Evolutionary conservation across 768 basidiomycete genomes (phyloP), one percentile per base, ranked within the genome.

Genomic region (Daedaleopsis nitida): DNA sequence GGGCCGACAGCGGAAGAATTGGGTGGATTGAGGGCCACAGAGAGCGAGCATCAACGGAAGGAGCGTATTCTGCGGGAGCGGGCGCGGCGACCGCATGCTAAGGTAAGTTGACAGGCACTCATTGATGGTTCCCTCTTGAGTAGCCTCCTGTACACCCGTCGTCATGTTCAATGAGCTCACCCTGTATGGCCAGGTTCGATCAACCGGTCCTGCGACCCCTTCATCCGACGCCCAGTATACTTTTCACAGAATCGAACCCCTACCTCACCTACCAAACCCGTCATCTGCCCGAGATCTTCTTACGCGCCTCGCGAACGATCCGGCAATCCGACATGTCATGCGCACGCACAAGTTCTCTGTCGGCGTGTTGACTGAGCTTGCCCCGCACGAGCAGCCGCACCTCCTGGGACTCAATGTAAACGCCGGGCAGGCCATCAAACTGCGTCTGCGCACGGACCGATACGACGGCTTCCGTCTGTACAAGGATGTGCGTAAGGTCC

Each of bases 381-480:
- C 89, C 16, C 90, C 90, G 0, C 89, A 89, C 59, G 89, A 91
- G 68, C 81, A 87, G 59, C 89, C 89, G 24, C 58, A 83, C 32
- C 72, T 92, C 11, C 78, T 90, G 3, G 91, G 91, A 0, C 77
- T 90, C 42, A 92, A 92, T 66, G 80, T 81, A 51, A 84, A 84
- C 52, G 77, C 72, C 0, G 89, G 90, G 0, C 75, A 84, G 65
- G 73, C 78, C 21, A 89, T 92, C 65, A 87, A 86, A 68, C 74
- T 92, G 3, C 83, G 89, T 17, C 68, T 92, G 51, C 77, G 91
- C 19, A 91, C 90, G 19, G 80, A 91, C 67, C 75, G 71, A 5
- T 91, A 89, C 66, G 88, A 89, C 62, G 91, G 89, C 11, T 90
- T 91, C 67, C 77, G 88, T 53, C 67, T 78, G 10, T 93, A 92